phyloP scores from a whole-genome alignment of 75 land plant species.

The Adiantum capillusveneris region DNA sequence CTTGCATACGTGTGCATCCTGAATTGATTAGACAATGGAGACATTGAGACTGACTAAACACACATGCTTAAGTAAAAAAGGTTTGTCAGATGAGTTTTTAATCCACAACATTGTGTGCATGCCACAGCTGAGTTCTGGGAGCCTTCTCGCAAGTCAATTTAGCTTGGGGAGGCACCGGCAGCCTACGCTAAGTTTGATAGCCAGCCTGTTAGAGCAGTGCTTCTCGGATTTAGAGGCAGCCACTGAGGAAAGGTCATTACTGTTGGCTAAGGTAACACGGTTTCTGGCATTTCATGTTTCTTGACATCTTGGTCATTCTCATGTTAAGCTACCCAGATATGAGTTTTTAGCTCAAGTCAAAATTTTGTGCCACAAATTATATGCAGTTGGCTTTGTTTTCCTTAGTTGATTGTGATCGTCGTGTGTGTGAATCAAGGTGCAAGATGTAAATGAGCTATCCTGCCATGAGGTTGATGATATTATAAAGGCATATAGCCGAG shows the following conservation, averaged over 20 bases:
- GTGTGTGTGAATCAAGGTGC: slow-evolving; percentile 39
- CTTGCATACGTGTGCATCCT: no score
- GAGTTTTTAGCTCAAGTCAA: no score
- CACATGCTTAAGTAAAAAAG: no score
- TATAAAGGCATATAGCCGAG: slow-evolving; percentile 39
- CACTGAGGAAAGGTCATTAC: slow-evolving; percentile 62
- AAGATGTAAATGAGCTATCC: slow-evolving; percentile 88
- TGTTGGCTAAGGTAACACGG: slow-evolving; percentile 65
- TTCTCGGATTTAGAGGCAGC: slow-evolving; percentile 50
- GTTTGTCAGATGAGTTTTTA: no score
- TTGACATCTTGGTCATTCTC: no score
- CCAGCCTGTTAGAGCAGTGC: slow-evolving; percentile 49
- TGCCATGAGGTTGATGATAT: slow-evolving; percentile 95
- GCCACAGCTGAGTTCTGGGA: slow-evolving; percentile 31
- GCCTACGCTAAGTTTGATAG: slow-evolving; percentile 53
- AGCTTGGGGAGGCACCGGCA: slow-evolving; percentile 36
- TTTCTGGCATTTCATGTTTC: no score
- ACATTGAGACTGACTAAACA: no score
- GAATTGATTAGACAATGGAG: no score
- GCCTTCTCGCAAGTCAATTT: slow-evolving; percentile 20
- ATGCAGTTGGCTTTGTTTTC: neutral
- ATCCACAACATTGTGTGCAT: no score
- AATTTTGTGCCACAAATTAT: neutral
- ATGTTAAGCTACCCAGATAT: no score
- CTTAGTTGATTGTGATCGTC: neutral